phyloP scores from a whole-genome alignment of 2,329 filamentous ascomycete genomes.

The Raffaelea albimanens region DNA sequence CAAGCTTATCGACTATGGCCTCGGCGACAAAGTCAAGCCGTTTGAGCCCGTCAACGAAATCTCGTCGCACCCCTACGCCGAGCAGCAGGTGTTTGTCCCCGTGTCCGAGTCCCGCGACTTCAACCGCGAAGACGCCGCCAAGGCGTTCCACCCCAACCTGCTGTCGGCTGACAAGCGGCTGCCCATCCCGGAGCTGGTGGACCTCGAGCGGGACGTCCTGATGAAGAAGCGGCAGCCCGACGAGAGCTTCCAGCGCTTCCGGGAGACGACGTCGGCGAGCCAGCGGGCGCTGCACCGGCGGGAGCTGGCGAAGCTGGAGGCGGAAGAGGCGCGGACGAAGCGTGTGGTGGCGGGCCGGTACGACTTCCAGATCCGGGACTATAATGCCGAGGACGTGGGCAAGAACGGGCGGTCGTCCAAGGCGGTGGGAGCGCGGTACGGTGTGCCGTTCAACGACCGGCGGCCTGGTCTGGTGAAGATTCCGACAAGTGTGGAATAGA shows the following conservation, averaged over 20 bases:
- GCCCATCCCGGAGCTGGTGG: constrained; percentile 52
- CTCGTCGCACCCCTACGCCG: constrained; percentile 50
- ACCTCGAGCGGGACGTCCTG: constrained; percentile 39
- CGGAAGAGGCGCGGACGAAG: constrained; percentile 30
- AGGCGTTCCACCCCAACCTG: constrained; percentile 51
- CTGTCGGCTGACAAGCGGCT: constrained; percentile 52
- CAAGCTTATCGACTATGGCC: constrained; percentile 54
- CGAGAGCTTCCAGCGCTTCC: constrained; percentile 10
- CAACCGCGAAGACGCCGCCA: constrained; percentile 56
- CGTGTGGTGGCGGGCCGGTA: constrained; percentile 37
- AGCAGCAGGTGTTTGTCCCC: constrained; percentile 56
- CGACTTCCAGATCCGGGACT: constrained; percentile 54
- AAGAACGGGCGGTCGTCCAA: constrained; percentile 38
- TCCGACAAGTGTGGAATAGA: constrained; percentile 48
- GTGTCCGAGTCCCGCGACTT: constrained; percentile 54
- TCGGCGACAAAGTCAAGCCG: constrained; percentile 32
- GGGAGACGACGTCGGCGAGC: constrained; percentile 23
- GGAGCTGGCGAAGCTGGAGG: constrained; percentile 23
- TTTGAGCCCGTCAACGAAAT: constrained; percentile 58
- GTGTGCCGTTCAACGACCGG: constrained; percentile 52
- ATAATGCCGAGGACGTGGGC: constrained; percentile 48
- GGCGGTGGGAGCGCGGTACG: constrained; percentile 54
- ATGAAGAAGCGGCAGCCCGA: constrained; percentile 21
- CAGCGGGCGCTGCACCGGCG: constrained; percentile 6
- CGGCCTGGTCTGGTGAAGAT: constrained; percentile 59